A percentile compares a stretch with the other conserved stretches of the same genome.
Conservation (phyloP, 129 eudicot genomes). For the Gnaphalium uliginosum region DNA sequence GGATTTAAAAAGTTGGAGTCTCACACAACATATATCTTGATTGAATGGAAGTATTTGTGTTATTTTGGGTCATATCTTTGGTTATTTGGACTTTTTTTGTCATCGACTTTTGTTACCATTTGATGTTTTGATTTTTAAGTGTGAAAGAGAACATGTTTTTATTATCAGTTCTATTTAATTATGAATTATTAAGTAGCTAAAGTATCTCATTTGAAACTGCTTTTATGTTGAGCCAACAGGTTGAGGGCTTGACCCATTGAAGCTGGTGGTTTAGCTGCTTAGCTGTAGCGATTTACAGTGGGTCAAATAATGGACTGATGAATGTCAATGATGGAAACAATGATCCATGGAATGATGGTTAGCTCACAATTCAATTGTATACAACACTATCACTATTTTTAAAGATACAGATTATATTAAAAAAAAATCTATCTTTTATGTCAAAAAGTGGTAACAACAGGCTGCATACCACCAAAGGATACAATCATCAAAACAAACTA, state of each 20-base stretch:
- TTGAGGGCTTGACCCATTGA: neutral
- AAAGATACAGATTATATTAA: neutral
- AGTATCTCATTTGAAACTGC: neutral
- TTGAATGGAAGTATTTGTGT: conserved; percentile 14
- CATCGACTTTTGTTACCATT: conserved; percentile 4
- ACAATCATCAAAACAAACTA: conserved; percentile 15
- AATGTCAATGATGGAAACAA: neutral
- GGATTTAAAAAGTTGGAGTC: neutral
- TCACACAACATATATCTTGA: conserved; percentile 4
- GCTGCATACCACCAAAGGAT: neutral
- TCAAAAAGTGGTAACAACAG: neutral
- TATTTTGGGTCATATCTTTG: conserved; percentile 24
- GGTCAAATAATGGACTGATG: neutral
- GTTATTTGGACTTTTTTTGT: conserved; percentile 56
- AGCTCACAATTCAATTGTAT: neutral
- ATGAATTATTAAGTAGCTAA: neutral
- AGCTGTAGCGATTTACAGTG: neutral
- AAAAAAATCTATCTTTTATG: neutral
- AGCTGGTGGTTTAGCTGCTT: neutral
- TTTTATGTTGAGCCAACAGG: neutral
- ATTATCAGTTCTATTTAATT: neutral
- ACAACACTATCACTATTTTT: neutral
- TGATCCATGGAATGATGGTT: neutral
- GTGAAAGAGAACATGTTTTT: neutral
- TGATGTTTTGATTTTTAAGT: neutral